Conservation (phyloP, 805 yeast genomes). For the Pichia rugopelliculosa region DNA sequence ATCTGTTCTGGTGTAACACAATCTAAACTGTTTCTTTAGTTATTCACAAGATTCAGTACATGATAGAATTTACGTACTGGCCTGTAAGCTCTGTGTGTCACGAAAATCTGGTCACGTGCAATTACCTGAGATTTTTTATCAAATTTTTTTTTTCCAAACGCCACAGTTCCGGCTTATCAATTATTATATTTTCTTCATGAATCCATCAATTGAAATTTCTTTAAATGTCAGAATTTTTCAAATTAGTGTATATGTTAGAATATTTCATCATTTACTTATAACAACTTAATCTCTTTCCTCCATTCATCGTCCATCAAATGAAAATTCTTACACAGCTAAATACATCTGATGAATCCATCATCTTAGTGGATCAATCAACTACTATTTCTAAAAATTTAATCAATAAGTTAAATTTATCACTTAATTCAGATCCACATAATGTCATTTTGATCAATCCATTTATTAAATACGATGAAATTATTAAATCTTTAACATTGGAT, state of each 20-base stretch:
- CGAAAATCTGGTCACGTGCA: background rate
- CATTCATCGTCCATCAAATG: background rate
- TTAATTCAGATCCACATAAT: conserved; percentile 3
- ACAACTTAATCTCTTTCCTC: background rate
- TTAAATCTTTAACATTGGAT: background rate
- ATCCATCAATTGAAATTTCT: background rate
- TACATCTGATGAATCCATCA: conserved; percentile 3
- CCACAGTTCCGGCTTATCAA: background rate
- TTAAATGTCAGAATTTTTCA: background rate
- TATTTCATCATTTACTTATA: background rate
- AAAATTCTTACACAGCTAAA: conserved; percentile 8
- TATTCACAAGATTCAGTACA: too few species aligned
- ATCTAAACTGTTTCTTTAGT: too few species aligned
- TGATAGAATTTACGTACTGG: too few species aligned
- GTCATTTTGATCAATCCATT: conserved; percentile 5
- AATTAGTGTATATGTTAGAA: too few species aligned
- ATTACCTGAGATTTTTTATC: background rate
- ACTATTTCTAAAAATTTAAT: conserved; percentile 8
- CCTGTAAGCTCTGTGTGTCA: too few species aligned
- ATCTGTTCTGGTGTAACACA: too few species aligned
- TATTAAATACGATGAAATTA: background rate
- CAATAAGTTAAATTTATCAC: conserved; percentile 3
- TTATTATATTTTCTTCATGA: too few species aligned
- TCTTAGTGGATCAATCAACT: conserved; percentile 6
- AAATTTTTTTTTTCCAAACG: background rate